Conservation (phyloP, 495 filamentous ascomycete species). For the Letharia columbiana region DNA sequence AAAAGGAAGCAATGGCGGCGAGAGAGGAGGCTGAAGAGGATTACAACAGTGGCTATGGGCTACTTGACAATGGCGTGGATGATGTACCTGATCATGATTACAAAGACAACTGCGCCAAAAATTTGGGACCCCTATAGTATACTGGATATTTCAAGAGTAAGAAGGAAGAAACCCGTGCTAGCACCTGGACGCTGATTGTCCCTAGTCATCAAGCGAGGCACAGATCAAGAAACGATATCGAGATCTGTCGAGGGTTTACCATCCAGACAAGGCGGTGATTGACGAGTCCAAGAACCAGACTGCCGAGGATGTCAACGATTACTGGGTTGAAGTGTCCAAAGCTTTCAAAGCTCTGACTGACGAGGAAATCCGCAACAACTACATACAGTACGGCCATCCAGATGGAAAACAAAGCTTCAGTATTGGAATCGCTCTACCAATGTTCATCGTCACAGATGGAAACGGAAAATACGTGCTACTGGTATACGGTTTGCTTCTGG, state of each 20-base stretch:
- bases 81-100: slow-evolving; percentile 80
- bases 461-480: slow-evolving; percentile 92
- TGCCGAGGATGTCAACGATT: slow-evolving; percentile 69
- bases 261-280: slow-evolving; percentile 83
- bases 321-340: slow-evolving; percentile 90
- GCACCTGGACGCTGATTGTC: slow-evolving; percentile 6
- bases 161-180: slow-evolving; percentile 20
- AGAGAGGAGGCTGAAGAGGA: slow-evolving; percentile 82
- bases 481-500: slow-evolving; percentile 77
- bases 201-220: slow-evolving; percentile 71
- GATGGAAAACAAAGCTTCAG: slow-evolving; percentile 97
- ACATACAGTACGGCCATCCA: slow-evolving; percentile 87
- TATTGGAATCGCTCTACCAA: slow-evolving; percentile 92
- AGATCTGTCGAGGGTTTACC: slow-evolving; percentile 72
- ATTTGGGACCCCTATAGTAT: slow-evolving; percentile 97
- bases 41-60: slow-evolving; percentile 62
- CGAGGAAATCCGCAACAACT: slow-evolving; percentile 95
- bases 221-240: slow-evolving; percentile 85
- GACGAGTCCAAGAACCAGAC: slow-evolving; percentile 86
- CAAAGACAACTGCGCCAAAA: slow-evolving; percentile 61
- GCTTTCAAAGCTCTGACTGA: slow-evolving; percentile 96
- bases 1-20: slow-evolving; percentile 83
- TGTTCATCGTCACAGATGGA: slow-evolving; percentile 85
- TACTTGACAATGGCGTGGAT: slow-evolving; percentile 85
- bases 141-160: slow-evolving; percentile 69